Conservation (phyloP, 306 rosid genomes). For the Prunus mira region DNA sequence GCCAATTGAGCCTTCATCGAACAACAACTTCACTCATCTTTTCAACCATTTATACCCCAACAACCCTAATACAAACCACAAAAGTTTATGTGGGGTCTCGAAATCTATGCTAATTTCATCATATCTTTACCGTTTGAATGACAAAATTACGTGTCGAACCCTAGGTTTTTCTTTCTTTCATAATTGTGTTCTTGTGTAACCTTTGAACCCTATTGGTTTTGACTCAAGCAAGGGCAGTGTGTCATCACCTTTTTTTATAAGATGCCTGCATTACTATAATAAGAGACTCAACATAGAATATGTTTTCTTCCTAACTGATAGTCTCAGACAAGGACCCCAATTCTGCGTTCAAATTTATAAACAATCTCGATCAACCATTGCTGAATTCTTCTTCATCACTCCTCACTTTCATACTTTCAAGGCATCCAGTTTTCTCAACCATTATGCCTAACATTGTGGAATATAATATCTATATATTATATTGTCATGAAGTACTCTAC, state of each 20-base stretch:
- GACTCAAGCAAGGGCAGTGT: not conserved
- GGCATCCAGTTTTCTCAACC: slow-evolving; percentile 41
- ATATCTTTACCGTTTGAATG: slow-evolving; percentile 34
- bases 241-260: not conserved
- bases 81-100: slow-evolving; percentile 28
- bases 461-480: not conserved
- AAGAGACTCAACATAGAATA: not conserved
- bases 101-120: slow-evolving; percentile 34
- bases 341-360: not conserved
- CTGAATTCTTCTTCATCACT: slow-evolving; percentile 18
- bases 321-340: slow-evolving; percentile 11
- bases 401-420: slow-evolving; percentile 4
- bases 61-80: slow-evolving; percentile 17
- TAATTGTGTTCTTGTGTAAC: not conserved
- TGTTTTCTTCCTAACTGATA: slow-evolving; percentile 23
- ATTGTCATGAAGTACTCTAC: not conserved
- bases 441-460: slow-evolving; percentile 33
- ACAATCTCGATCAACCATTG: slow-evolving; percentile 3
- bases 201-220: slow-evolving; percentile 8
- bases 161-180: not conserved
- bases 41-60: slow-evolving; percentile 11
- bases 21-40: slow-evolving; percentile 23
- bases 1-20: slow-evolving; percentile 7
- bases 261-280: not conserved
- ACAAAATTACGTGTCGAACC: slow-evolving; percentile 15